Evolutionary conservation across 495 filamentous ascomycete genomes (phyloP).

Genomic region (Bacidia gigantensis): DNA sequence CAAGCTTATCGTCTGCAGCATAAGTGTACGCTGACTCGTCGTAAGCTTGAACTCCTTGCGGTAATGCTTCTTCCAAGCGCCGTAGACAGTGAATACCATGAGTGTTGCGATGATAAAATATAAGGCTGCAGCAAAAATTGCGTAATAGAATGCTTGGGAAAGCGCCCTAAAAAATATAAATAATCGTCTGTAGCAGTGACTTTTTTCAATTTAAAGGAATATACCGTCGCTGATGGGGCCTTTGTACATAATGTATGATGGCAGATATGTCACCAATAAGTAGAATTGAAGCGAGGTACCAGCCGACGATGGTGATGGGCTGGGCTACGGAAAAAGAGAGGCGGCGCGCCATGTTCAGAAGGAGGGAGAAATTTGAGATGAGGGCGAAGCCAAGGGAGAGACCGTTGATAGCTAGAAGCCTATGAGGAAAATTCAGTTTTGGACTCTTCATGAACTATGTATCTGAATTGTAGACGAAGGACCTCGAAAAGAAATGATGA

Average conservation of each 20-base stretch:
- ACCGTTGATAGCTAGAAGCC: slow-evolving; percentile 59
- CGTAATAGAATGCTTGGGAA: slow-evolving; percentile 71
- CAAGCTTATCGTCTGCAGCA: slow-evolving; percentile 77
- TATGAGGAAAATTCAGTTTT: no score
- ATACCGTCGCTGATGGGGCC: slow-evolving; percentile 29
- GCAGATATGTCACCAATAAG: slow-evolving; percentile 48
- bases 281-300: slow-evolving; percentile 52
- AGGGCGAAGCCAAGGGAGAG: slow-evolving; percentile 58
- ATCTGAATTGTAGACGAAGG: no score
- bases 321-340: slow-evolving; percentile 42
- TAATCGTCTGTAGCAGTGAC: no score
- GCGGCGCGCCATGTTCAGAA: slow-evolving; percentile 59
- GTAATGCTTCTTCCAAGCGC: slow-evolving; percentile 50
- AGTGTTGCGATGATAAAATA: slow-evolving; percentile 64
- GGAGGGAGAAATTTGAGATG: slow-evolving; percentile 54
- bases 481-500: no score
- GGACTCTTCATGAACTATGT: no score
- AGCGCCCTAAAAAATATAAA: no score
- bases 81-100: slow-evolving; percentile 54
- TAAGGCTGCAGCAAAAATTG: slow-evolving; percentile 55
- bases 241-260: slow-evolving; percentile 36
- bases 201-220: no score
- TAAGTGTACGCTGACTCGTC: slow-evolving; percentile 62
- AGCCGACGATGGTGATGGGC: slow-evolving; percentile 53
- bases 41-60: slow-evolving; percentile 58